A percentile compares a stretch with the other conserved stretches of the same genome.
phyloP scores from a whole-genome alignment of 768 basidiomycete genomes.

The Polyporus arcularius region DNA sequence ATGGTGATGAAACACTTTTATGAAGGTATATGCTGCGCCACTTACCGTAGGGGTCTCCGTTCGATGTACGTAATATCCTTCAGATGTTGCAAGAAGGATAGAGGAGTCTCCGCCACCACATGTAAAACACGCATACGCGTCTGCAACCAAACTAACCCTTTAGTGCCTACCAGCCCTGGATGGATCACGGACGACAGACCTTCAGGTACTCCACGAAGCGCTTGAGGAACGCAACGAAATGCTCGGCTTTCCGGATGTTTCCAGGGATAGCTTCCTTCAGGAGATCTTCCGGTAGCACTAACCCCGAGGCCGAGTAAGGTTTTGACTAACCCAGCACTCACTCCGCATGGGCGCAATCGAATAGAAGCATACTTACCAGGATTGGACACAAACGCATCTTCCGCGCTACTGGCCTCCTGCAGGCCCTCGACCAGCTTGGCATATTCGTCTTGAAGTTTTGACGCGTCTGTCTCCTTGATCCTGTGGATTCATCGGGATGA shows the following conservation, averaged over 20 bases:
- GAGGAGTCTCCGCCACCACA: slow-evolving; percentile 97
- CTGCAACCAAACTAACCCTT: slow-evolving; percentile 40
- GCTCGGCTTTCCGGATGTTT: slow-evolving; percentile 97
- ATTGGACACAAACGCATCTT: slow-evolving; percentile 87
- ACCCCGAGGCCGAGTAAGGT: slow-evolving; percentile 5
- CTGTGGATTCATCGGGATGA: slow-evolving; percentile 41
- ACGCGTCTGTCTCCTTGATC: slow-evolving; percentile 91
- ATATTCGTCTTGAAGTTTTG: slow-evolving; percentile 95
- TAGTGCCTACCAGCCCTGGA: background rate
- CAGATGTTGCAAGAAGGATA: slow-evolving; percentile 95
- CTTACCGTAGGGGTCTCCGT: slow-evolving; percentile 83
- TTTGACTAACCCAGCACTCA: background rate
- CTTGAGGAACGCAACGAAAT: slow-evolving; percentile 97
- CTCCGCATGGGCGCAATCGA: background rate
- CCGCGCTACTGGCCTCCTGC: slow-evolving; percentile 72
- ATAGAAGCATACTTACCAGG: slow-evolving; percentile 58
- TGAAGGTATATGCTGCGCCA: slow-evolving; percentile 10
- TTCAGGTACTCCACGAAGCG: slow-evolving; percentile 99
- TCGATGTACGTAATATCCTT: slow-evolving; percentile 99
- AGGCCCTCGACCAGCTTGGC: slow-evolving; percentile 92
- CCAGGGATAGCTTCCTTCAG: slow-evolving; percentile 95
- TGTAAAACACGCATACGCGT: slow-evolving; percentile 99
- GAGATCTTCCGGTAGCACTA: slow-evolving; percentile 92
- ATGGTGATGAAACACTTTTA: slow-evolving; percentile 4
- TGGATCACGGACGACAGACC: slow-evolving; percentile 41